Evolutionary conservation across 176 grass and related monocot species (phyloP).

Genomic region (Oryza meyeriana): DNA sequence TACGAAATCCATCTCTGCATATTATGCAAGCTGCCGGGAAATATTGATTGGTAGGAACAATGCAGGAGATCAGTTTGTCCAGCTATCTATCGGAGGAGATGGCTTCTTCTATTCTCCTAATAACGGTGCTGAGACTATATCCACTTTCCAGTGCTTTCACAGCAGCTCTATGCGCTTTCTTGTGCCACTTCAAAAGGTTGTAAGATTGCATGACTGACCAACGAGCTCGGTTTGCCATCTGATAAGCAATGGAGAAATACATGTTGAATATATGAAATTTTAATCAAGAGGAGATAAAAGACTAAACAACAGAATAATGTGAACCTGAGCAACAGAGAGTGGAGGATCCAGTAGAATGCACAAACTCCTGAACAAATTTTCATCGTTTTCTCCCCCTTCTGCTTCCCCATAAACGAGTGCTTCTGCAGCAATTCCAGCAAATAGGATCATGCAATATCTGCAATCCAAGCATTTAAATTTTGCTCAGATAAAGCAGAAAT

Average conservation of each 20-base stretch:
- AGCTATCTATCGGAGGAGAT: slow-evolving; percentile 44
- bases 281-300: neutral
- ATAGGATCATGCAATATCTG: slow-evolving; percentile 95
- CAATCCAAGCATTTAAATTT: slow-evolving; percentile 9
- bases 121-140: slow-evolving; percentile 64
- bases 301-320: neutral
- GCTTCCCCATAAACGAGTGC: slow-evolving; percentile 93
- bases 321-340: slow-evolving; percentile 65
- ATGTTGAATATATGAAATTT: neutral
- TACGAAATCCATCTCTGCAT: neutral
- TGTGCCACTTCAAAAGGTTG: slow-evolving; percentile 95
- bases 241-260: slow-evolving; percentile 34
- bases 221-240: slow-evolving; percentile 93
- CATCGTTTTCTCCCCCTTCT: slow-evolving; percentile 95
- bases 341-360: slow-evolving; percentile 79
- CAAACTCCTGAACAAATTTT: slow-evolving; percentile 86
- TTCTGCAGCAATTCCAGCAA: slow-evolving; percentile 88
- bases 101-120: slow-evolving; percentile 93
- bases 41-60: neutral
- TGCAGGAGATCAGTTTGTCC: neutral
- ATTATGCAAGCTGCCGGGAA: neutral
- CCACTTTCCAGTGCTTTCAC: slow-evolving; percentile 74
- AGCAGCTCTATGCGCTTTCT: slow-evolving; percentile 74
- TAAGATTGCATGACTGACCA: slow-evolving; percentile 98
- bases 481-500: neutral